phyloP scores from a whole-genome alignment of 2,329 filamentous ascomycete species.

The Fusarium newnesense region DNA sequence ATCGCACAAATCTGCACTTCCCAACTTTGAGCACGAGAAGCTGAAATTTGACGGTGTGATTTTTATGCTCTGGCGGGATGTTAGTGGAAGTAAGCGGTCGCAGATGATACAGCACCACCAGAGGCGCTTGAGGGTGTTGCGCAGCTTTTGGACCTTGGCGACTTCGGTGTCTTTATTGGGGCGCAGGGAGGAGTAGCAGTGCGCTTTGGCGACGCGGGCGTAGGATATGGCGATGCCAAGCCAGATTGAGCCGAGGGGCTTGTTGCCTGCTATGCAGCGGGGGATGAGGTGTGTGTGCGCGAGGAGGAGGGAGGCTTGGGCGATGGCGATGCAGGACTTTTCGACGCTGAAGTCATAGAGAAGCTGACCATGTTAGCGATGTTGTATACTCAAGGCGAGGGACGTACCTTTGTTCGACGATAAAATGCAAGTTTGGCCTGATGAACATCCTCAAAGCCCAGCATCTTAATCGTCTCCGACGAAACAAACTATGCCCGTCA shows the following conservation, averaged over 20 bases:
- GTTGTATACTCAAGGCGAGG: too few relatives aligned
- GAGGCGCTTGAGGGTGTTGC: slow-evolving; percentile 38
- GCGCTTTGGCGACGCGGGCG: slow-evolving; percentile 38
- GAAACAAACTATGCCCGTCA: slow-evolving; percentile 32
- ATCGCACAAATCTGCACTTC: slow-evolving; percentile 35
- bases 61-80: slow-evolving; percentile 41
- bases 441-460: slow-evolving; percentile 38
- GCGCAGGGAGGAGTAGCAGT: slow-evolving; percentile 34
- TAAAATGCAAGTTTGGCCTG: slow-evolving; percentile 42
- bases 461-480: slow-evolving; percentile 24
- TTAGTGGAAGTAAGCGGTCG: slow-evolving; percentile 34
- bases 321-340: slow-evolving; percentile 38
- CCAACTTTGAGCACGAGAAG: slow-evolving; percentile 27
- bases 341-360: slow-evolving; percentile 43
- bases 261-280: slow-evolving; percentile 39
- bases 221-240: slow-evolving; percentile 42
- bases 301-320: slow-evolving; percentile 38
- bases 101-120: slow-evolving; percentile 45
- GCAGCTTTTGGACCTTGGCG: slow-evolving; percentile 18
- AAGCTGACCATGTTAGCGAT: slow-evolving; percentile 17
- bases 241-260: slow-evolving; percentile 42
- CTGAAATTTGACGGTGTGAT: slow-evolving; percentile 40
- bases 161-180: slow-evolving; percentile 16
- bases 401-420: slow-evolving; percentile 37
- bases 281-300: slow-evolving; percentile 42